phyloP scores from a whole-genome alignment of 257 asterid species.

The Solanum piurae region DNA sequence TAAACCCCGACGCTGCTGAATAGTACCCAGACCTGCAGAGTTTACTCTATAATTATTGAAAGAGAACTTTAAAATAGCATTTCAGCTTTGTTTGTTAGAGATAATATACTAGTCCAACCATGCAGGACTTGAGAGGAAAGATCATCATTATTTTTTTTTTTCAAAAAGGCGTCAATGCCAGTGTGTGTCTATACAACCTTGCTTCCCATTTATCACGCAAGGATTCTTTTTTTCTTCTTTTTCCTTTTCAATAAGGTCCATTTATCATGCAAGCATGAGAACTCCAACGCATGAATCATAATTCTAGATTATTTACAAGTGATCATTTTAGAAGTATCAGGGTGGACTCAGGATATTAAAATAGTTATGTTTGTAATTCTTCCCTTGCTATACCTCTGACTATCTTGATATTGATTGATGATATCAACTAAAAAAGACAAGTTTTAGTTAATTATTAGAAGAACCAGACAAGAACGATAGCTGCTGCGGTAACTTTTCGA shows the following conservation, averaged over 20 bases:
- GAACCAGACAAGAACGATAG: neutral
- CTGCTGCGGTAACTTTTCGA: neutral
- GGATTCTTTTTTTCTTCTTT: neutral
- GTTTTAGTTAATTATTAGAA: neutral
- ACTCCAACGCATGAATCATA: neutral
- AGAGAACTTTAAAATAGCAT: neutral
- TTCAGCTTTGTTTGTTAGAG: neutral
- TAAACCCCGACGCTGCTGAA: slow-evolving; percentile 69
- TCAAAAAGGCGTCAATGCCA: neutral
- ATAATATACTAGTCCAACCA: neutral
- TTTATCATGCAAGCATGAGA: neutral
- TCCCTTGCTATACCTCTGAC: neutral
- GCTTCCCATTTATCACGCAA: neutral
- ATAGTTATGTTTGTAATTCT: neutral
- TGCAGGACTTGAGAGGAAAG: neutral
- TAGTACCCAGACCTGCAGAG: slow-evolving; percentile 58
- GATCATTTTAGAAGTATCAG: neutral
- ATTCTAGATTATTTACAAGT: neutral
- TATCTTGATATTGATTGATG: neutral
- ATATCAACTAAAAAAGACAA: neutral
- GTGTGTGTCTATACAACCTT: neutral
- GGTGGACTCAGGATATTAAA: neutral
- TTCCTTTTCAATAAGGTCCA: neutral
- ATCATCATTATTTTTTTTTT: neutral
- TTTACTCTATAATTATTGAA: neutral